Conservation (phyloP, 257 asterid species). For the Solanum paucissectum region DNA sequence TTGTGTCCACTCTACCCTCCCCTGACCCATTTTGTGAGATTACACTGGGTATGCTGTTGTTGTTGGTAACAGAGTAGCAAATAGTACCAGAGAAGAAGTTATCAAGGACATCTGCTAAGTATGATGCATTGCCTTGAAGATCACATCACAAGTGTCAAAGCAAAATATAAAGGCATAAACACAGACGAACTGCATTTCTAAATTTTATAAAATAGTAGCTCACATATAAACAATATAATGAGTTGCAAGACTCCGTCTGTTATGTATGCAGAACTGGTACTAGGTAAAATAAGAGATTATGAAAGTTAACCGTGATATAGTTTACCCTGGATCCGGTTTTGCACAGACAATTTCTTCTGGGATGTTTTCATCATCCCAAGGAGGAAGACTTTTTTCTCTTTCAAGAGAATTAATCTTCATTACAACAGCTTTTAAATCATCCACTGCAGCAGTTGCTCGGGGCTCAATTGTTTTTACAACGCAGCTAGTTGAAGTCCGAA, state of each 20-base stretch:
- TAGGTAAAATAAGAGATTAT: neutral
- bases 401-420: constrained; percentile 59
- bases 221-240: neutral
- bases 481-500: constrained; percentile 61
- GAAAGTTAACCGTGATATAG: neutral
- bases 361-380: constrained; percentile 80
- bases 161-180: neutral
- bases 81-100: neutral
- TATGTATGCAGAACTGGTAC: neutral
- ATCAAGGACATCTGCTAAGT: neutral
- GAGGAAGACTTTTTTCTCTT: constrained; percentile 41
- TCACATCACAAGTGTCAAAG: neutral
- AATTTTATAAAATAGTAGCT: neutral
- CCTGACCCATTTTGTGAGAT: neutral
- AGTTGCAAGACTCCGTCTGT: neutral
- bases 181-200: neutral
- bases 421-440: constrained; percentile 57
- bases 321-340: constrained; percentile 82
- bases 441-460: constrained; percentile 57
- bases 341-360: constrained; percentile 73
- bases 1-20: neutral
- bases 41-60: neutral
- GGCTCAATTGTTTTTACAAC: constrained; percentile 93
- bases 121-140: neutral
- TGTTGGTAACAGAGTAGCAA: neutral